Evolutionary conservation across 495 filamentous ascomycete genomes (phyloP), one percentile per base, ranked within the genome.

Genomic region (Podospora pseudocomata): DNA sequence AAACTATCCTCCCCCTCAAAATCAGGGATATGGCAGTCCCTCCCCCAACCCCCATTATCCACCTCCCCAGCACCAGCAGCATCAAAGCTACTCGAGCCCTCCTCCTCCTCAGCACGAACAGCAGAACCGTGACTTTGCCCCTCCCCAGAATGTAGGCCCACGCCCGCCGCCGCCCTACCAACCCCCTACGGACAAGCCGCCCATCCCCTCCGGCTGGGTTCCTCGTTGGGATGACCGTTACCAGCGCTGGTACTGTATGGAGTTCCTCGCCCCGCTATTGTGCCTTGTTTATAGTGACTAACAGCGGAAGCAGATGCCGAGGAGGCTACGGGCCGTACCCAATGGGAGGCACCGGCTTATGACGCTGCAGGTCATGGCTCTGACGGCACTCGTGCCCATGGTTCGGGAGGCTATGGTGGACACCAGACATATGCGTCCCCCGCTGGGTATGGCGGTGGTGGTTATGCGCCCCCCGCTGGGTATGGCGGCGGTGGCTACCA

Each of bases 121-220:
- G 20, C 64, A 66, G n/a, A 58, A 18, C 26, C 27, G 64, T 19
- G 53, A 66, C 55, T 60, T 19, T 26, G 20, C 54, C 9, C 54
- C 64, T 66, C 65, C 61, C 16, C 54, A 64, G 58, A 32, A 64
- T 28, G 19, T 66, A 66, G 67, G 64, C 3, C 62, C 67, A 11
- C 65, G 70, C 23, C 74, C 72, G n/a, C 73, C 78, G 7, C 76
- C 80, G 44, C 64, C 78, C 80, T 79, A 86, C 64, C 67, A 76
- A 16, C 80, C 80, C 6, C 78, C 81, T 9, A 64, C 80, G 2
- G 81, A 82, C 71, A 82, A 79, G 56, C 85, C 86, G 9, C 83
- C 85, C 19, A 79, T 88, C 26, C 86, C 87, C 1, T 64, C 75
- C 0, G 88, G 87, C 68, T 90, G 89, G 89, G 72, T 78, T 60